These are phyloP conservation scores for Apophysomyces ossiformis DNA, from an alignment of 371 early-diverging fungal species.

Conservation along the genomic window DNA sequence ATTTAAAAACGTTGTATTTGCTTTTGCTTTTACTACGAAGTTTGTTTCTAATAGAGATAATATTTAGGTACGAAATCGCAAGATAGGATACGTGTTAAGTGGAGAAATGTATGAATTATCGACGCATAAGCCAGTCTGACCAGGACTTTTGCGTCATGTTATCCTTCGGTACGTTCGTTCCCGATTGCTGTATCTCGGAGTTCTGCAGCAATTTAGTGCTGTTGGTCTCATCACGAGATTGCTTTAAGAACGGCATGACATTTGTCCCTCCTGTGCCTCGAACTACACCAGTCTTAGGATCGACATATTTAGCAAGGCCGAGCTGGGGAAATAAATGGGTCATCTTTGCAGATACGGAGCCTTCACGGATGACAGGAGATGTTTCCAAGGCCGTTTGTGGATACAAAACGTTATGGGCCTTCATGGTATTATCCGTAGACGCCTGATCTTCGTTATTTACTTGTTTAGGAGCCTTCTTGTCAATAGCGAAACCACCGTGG, in stretches of 20 bases:
- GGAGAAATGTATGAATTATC: constrained; percentile 21
- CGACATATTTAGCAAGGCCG: constrained; percentile 64
- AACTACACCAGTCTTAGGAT: constrained; percentile 61
- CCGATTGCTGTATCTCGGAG: constrained; percentile 13
- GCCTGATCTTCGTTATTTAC: not conserved
- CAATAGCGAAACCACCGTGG: constrained; percentile 60
- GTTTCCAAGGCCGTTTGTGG: constrained; percentile 59
- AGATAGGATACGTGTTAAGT: not conserved
- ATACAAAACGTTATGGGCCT: constrained; percentile 49
- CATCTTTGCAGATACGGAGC: constrained; percentile 38
- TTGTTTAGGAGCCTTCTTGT: constrained; percentile 28
- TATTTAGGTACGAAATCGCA: not conserved
- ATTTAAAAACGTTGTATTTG: no score
- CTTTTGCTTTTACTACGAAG: no score
- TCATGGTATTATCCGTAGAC: not conserved
- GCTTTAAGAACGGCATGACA: constrained; percentile 86
- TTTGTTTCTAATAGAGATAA: no score
- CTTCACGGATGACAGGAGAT: constrained; percentile 35
- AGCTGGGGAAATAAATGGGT: constrained; percentile 47
- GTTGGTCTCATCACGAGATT: constrained; percentile 65
- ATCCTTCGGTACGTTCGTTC: not conserved
- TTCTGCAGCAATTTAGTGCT: constrained; percentile 29
- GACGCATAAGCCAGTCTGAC: constrained; percentile 37
- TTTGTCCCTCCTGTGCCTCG: constrained; percentile 97
- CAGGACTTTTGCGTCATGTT: constrained; percentile 20